phyloP scores from a whole-genome alignment of 2,329 filamentous ascomycete species.

The Grosmannia penicillata region DNA sequence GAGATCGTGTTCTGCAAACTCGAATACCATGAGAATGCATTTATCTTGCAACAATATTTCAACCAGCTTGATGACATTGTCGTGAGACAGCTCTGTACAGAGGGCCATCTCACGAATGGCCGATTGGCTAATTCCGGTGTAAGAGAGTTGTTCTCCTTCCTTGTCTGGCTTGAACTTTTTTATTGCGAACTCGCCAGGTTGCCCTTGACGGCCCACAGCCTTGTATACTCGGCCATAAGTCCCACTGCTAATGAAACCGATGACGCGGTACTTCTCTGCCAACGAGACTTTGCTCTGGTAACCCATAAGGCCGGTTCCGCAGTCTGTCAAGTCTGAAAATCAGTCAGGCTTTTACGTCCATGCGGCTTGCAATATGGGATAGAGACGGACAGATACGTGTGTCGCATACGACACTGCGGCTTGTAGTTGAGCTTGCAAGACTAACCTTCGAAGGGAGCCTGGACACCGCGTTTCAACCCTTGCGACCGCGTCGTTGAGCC shows the following conservation, averaged over 20 bases:
- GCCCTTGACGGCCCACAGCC: conserved; percentile 59
- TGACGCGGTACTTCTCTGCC: conserved; percentile 84
- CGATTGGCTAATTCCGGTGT: conserved; percentile 95
- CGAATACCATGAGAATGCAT: conserved; percentile 99
- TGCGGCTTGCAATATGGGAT: not conserved
- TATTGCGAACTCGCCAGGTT: conserved; percentile 81
- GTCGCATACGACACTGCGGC: no score
- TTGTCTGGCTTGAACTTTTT: conserved; percentile 99
- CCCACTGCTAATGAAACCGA: conserved; percentile 95
- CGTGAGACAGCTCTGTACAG: conserved; percentile 79
- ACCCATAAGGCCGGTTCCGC: conserved; percentile 27
- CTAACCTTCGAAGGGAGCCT: conserved; percentile 47
- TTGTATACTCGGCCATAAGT: conserved; percentile 99
- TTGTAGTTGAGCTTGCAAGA: no score
- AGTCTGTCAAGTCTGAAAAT: conserved; percentile 42
- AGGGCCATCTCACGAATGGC: conserved; percentile 95
- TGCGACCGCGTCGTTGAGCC: conserved; percentile 27
- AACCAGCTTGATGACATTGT: conserved; percentile 77
- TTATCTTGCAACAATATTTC: conserved; percentile 98
- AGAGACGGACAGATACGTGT: not conserved
- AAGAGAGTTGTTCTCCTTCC: conserved; percentile 85
- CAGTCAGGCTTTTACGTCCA: no score
- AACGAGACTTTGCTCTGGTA: conserved; percentile 75
- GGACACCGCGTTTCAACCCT: conserved; percentile 41
- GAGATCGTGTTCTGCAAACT: conserved; percentile 94